These are phyloP conservation scores for Thelonectria blattea DNA, from an alignment of 2,329 filamentous ascomycete species.

Conservation along the genomic window DNA sequence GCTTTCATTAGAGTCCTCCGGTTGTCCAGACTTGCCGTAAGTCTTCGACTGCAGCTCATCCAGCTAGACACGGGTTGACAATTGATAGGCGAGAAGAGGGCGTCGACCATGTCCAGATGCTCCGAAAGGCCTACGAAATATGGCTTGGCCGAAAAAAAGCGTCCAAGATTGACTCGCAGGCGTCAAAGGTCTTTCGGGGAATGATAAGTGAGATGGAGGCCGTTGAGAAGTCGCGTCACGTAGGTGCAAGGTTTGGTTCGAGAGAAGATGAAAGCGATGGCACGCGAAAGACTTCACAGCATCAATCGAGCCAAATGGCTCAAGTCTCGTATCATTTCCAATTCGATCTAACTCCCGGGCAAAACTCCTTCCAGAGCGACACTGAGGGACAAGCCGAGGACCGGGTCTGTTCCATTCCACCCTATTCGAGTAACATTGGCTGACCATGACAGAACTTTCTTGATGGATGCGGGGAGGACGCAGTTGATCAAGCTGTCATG, in stretches of 20 bases:
- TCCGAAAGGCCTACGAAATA: neutral
- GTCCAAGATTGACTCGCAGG: neutral
- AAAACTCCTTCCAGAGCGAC: too few species aligned
- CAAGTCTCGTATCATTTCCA: neutral
- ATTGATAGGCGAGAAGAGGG: neutral
- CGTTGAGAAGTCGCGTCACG: neutral
- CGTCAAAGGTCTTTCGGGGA: neutral
- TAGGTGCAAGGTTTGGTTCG: too few species aligned
- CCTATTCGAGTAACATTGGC: neutral
- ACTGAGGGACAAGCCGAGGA: neutral
- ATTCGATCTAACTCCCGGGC: neutral
- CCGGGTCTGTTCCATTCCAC: neutral
- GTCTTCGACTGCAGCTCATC: neutral
- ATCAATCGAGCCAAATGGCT: neutral
- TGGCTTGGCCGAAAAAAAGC: neutral
- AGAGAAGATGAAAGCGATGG: neutral
- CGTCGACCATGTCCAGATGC: fast-evolving
- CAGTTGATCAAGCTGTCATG: neutral
- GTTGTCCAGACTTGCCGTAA: slow-evolving; percentile 21
- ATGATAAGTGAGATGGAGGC: neutral
- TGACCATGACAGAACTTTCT: neutral
- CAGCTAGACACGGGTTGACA: neutral
- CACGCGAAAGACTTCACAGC: neutral
- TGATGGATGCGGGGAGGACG: neutral
- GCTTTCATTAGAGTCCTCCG: slow-evolving; percentile 13